Conservation (phyloP, 2,329 filamentous ascomycete species). For the Acephala macrosclerotiorum region DNA sequence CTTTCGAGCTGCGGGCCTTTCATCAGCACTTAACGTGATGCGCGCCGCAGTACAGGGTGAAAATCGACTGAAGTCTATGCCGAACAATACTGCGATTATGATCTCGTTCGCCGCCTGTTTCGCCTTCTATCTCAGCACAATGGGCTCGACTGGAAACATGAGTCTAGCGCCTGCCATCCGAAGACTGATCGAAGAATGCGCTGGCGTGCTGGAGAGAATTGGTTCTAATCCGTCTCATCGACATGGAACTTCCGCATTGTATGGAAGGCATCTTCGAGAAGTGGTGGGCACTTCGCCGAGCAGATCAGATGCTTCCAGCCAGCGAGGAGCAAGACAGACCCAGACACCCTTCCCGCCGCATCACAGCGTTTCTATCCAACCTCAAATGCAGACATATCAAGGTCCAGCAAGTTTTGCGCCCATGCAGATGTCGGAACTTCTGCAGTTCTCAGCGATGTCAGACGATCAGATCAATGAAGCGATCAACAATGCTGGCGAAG, state of each 20-base stretch:
- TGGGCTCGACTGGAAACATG: conserved; percentile 60
- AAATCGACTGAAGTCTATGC: conserved; percentile 74
- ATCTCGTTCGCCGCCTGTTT: conserved; percentile 80
- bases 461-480: conserved; percentile 73
- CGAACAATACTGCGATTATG: conserved; percentile 82
- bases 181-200: conserved; percentile 71
- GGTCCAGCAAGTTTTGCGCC: conserved; percentile 18
- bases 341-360: conserved; percentile 21
- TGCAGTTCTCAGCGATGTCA: conserved; percentile 74
- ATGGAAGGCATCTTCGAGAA: conserved; percentile 62
- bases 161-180: conserved; percentile 68
- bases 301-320: background rate
- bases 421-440: conserved; percentile 48
- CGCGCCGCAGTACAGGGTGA: conserved; percentile 77
- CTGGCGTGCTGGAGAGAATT: conserved; percentile 72
- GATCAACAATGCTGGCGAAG: conserved; percentile 67
- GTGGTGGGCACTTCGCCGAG: conserved; percentile 35
- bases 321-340: conserved; percentile 8
- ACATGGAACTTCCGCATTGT: conserved; percentile 69
- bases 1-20: conserved; percentile 75
- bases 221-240: conserved; percentile 71
- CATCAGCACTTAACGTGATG: conserved; percentile 77
- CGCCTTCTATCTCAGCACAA: conserved; percentile 68
- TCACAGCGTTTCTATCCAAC: conserved; percentile 16
- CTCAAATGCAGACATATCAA: conserved; percentile 16